These are phyloP conservation scores for Leptographium galeiforme DNA, from an alignment of 2,329 filamentous ascomycete genomes.

Conservation along the genomic window DNA sequence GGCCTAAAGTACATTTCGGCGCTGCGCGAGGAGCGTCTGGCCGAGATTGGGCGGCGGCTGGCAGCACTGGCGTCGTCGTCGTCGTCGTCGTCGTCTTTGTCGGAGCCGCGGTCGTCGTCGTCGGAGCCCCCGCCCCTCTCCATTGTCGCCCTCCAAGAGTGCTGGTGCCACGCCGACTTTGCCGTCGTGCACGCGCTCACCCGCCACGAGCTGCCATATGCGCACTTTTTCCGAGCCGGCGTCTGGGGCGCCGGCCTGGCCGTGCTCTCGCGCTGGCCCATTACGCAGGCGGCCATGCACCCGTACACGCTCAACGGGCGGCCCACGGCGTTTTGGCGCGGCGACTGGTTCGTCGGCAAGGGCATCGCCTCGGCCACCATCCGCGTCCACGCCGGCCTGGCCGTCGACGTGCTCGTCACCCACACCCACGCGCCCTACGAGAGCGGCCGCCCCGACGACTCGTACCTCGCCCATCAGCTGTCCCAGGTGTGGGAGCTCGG, in stretches of 20 bases:
- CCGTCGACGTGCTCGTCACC: slow-evolving; percentile 85
- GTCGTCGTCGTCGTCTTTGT: slow-evolving; percentile 34
- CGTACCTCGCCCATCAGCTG: slow-evolving; percentile 79
- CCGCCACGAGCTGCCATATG: slow-evolving; percentile 63
- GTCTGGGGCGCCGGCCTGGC: slow-evolving; percentile 81
- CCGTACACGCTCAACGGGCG: slow-evolving; percentile 84
- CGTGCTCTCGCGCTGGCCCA: slow-evolving; percentile 83
- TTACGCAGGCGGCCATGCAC: slow-evolving; percentile 77
- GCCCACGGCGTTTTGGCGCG: slow-evolving; percentile 84
- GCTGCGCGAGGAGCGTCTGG: slow-evolving; percentile 62
- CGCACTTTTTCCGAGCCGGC: slow-evolving; percentile 85
- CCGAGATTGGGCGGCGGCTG: slow-evolving; percentile 72
- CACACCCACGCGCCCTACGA: slow-evolving; percentile 86
- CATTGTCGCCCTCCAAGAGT: slow-evolving; percentile 60
- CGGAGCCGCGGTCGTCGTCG: no score
- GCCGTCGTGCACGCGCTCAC: slow-evolving; percentile 60
- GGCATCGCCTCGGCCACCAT: slow-evolving; percentile 78
- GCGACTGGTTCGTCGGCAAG: slow-evolving; percentile 95
- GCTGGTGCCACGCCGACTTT: slow-evolving; percentile 61
- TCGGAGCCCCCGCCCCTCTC: slow-evolving; percentile 71
- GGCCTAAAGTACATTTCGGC: slow-evolving; percentile 79
- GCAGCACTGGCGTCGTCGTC: slow-evolving; percentile 45
- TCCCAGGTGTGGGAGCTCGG: slow-evolving; percentile 92
- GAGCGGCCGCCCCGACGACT: slow-evolving; percentile 50
- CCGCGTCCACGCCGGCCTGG: slow-evolving; percentile 40